Conservation (phyloP, 2,329 filamentous ascomycete genomes). For the Diaporthe capsici region DNA sequence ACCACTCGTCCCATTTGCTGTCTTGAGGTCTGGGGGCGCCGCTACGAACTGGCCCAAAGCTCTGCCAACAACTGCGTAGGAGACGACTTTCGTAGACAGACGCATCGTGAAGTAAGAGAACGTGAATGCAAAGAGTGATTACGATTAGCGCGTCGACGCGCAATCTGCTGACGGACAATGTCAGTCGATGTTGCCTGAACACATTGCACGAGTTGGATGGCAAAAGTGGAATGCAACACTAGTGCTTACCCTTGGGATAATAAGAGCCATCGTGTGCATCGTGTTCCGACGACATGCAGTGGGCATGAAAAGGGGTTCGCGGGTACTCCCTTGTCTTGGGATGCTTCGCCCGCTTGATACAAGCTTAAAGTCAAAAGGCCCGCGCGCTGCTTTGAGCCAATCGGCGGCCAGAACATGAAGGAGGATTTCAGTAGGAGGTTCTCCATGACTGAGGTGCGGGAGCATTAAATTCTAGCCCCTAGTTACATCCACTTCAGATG, state of each 20-base stretch:
- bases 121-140: neutral
- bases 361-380: neutral
- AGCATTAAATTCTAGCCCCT: constrained; percentile 5
- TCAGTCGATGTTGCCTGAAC: neutral
- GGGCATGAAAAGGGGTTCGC: constrained; percentile 6
- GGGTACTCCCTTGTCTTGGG: constrained; percentile 1
- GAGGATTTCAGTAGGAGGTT: neutral
- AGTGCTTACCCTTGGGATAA: neutral
- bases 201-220: neutral
- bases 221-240: neutral
- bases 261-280: neutral
- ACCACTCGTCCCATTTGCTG: neutral
- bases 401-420: constrained; percentile 1
- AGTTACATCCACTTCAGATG: constrained; percentile 20
- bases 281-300: neutral
- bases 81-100: neutral
- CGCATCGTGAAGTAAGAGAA: constrained; percentile 12
- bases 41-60: neutral
- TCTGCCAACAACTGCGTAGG: neutral
- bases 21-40: constrained; percentile 1
- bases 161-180: neutral
- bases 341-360: constrained; percentile 14
- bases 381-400: neutral
- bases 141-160: neutral
- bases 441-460: neutral